Base-by-base conservation (phyloP, 2,329 filamentous ascomycete genomes). In the Penicillium vulpinum region DNA sequence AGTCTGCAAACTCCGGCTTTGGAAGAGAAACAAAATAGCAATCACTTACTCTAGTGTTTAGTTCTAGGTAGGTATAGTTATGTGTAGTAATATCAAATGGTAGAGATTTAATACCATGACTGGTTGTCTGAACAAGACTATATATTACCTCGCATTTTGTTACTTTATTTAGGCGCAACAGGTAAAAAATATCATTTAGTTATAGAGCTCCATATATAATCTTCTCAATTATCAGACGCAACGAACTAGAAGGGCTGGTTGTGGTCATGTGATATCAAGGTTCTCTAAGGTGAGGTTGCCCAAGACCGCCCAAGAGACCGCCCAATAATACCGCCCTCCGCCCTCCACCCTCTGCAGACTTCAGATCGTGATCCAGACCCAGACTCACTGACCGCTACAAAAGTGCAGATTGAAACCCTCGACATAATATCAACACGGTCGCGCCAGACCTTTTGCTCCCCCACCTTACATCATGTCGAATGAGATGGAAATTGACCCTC, bases 341-440 rank as follows among this genome's bases (percentile, higher is more conserved):
- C 45, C 47, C 46, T 50, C 26, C 47, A 9, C 45, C 33, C 26
- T 51, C 22, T 45, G 31, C 40, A 52, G 51, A 48, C 53, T 51
- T 53, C 54, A 49, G 38, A 36, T 40, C 16, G 43, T 44, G 22
- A 48, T 21, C 38, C 22, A 47, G 29, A 54, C 18, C 21, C 33
- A 24, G 39, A 31, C 40, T 36, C 53, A 56, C 51, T 52, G 48
- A 46, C 44, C 33, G 45, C 26, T 40, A 26, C 26, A 28, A 26
- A 40, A 26, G 8, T 24, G 9, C 33, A 48, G 16, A 45, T 33
- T 39, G 43, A 35, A 51, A 13, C 29, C n/a, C 41, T 72, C 51
- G 81, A 79, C 0, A 81, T 80, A 2, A 77, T 68, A 1, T 78
- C 81, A 70, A 53, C 81, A 83, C 1, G 81, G 61, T 80, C 80